Evolutionary conservation across 75 land plant genomes (phyloP), one percentile per base, ranked within the genome.

Genomic region (Sequoiadendron giganteum): DNA sequence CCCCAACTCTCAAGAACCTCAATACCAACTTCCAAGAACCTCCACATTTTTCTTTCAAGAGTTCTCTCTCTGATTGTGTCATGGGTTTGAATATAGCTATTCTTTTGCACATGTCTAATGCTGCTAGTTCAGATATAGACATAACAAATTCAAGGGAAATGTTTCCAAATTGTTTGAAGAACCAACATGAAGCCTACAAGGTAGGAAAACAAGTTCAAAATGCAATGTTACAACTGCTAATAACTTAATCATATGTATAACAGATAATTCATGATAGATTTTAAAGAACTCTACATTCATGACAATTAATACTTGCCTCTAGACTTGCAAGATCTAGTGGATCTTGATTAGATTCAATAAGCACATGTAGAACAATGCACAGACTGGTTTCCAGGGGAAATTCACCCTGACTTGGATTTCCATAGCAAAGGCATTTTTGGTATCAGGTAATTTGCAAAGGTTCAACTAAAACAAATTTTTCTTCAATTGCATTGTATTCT

Each of bases 21-120:
- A 96, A 88, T 1, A 95, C 94, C 54, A 96, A 84, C 83, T 96
- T 96, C 98, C 98, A 96, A 3, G 95, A 93, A 2, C 96, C 98
- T 48, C 98, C 98, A 89, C 96, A 96, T 54, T 88, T 87, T 84
- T 91, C 88, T 85, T 93, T 96, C 65, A 95, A 48, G 30, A 48
- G 21, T 42, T 92, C 88, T 47, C 91, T 90, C 77, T 94, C 94
- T 75, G 94, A 92, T 18, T 55, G 11, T 10, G 90, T 90, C 97
- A 94, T 93, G 10, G 93, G 93, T 83, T 92, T 95, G 81, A 96
- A 96, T 58, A 96, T 89, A 48, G 93, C 94, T 61, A 95, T 90
- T 84, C 91, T 94, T 72, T 94, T 88, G 86, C 96, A 96, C 97
- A 96, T 94, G 84, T 94, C 97, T 77, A 94, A 78, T 55, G 98